Base-by-base conservation (phyloP, 2,329 filamentous ascomycete genomes). In the Penicillium sp. region DNA sequence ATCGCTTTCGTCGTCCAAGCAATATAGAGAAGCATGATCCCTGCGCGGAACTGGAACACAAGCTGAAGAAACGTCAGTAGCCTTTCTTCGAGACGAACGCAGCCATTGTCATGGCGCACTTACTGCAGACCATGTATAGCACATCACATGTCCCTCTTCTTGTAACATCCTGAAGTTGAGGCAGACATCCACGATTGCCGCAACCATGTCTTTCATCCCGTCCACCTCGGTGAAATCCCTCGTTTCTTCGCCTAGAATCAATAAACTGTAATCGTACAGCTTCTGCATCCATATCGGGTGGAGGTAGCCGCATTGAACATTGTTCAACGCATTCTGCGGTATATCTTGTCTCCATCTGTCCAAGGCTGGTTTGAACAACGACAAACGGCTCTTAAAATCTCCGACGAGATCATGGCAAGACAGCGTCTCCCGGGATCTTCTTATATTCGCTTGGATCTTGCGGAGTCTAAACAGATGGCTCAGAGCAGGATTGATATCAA, bases 61-160 rank as follows among this genome's bases (percentile, higher is more conserved):
- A 68, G 64, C 65, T 64, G 42, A 10, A n/a, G 10, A 16, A 10
- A 5, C 14, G 16, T 46, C 31, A 43, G 54, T 22, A 55, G 45
- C 31, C 14, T 24, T 29, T n/a, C 14, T 13, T 4, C 1, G 10
- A 18, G 18, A 18, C 1, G 2, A 10, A 7, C 7, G 6, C 2
- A 2, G n/a, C 10, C 2, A 9, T 8, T n/a, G 24, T 27, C 32
- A 24, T 22, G 5, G 27, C 4, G 29, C 38, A 60, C 63, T 55
- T 57, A 68, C 65, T 45, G 66, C 65, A 54, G 66, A 67, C 66
- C 66, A 68, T 1, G 66, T 68, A 56, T 61, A 67, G 34, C 66
- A 68, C 57, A 67, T 58, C 8, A 67, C 64, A 53, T 68, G 66
- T 7, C 65, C 66, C 54, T 67, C 65, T 39, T 65, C 64, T 46